These are phyloP conservation scores for Rhazya stricta DNA, from an alignment of 257 asterid species.

Conservation along the genomic window DNA sequence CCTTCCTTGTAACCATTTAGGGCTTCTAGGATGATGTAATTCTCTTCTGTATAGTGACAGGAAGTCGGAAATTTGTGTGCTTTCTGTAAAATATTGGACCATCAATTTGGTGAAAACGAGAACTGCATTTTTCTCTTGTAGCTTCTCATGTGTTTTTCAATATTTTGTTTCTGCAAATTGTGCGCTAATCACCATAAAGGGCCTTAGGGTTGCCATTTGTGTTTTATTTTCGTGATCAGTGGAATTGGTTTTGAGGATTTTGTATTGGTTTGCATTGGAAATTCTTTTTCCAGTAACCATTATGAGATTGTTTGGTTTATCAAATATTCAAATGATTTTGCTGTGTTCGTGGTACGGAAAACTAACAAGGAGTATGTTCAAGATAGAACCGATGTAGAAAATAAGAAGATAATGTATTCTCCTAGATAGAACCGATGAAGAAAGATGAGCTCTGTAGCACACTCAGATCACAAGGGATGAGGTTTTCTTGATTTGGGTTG, in stretches of 20 bases:
- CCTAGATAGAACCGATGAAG: background rate
- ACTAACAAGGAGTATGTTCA: too few relatives aligned
- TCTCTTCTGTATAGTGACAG: background rate
- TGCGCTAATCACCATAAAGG: background rate
- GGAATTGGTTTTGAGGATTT: background rate
- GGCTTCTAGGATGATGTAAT: background rate
- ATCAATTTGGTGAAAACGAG: background rate
- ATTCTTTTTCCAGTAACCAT: background rate
- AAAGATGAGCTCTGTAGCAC: background rate
- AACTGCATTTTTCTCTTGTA: background rate
- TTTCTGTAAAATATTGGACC: too few relatives aligned
- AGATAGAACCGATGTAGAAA: too few relatives aligned
- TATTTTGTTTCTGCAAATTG: background rate
- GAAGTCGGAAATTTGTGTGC: background rate
- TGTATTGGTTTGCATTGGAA: background rate
- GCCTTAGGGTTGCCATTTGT: background rate
- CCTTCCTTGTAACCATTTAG: background rate
- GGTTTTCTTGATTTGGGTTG: background rate
- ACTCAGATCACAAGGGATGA: background rate
- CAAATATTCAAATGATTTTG: background rate
- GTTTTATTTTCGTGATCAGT: background rate
- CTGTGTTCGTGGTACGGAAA: background rate
- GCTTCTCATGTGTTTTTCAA: background rate
- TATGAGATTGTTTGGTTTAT: background rate
- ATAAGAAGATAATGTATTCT: background rate